Evolutionary conservation across 441 rosid species (phyloP).

Genomic region (Melastoma candidum): DNA sequence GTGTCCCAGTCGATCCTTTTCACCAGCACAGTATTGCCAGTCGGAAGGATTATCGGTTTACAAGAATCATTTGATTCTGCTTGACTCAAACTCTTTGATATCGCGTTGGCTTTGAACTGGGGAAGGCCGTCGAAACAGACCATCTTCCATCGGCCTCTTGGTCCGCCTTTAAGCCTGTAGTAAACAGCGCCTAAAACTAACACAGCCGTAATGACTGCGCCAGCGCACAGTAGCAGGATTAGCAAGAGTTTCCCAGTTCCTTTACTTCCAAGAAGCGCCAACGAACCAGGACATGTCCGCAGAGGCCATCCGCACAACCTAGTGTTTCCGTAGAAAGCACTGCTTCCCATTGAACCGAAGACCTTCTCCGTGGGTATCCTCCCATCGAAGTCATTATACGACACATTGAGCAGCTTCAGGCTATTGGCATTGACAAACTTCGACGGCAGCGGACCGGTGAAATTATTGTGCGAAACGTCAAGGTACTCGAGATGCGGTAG

Average conservation of each 20-base stretch:
- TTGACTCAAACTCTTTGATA: too few relatives aligned
- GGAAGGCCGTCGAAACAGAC: constrained; percentile 58
- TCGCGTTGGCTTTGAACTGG: constrained; percentile 55
- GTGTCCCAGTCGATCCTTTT: constrained; percentile 49
- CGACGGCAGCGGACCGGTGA: constrained; percentile 56
- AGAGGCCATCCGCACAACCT: constrained; percentile 80
- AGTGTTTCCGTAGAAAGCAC: constrained; percentile 60
- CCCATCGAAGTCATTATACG: constrained; percentile 53
- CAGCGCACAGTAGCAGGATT: constrained; percentile 48
- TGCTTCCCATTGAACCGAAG: constrained; percentile 49
- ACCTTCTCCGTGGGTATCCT: constrained; percentile 45
- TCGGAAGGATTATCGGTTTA: constrained; percentile 38
- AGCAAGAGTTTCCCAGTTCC: constrained; percentile 43
- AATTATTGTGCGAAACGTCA: constrained; percentile 60
- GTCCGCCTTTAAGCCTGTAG: constrained; percentile 31
- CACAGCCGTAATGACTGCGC: constrained; percentile 23
- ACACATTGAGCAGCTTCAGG: constrained; percentile 39
- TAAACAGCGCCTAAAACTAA: constrained; percentile 36
- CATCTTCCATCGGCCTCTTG: constrained; percentile 64
- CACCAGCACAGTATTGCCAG: constrained; percentile 75
- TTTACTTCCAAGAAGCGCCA: constrained; percentile 32
- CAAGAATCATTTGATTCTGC: too few relatives aligned
- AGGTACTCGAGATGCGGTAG: constrained; percentile 40
- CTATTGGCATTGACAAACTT: constrained; percentile 29
- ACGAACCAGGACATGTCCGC: constrained; percentile 42